Conservation (phyloP, 78 protist species). For the Bodo saltans region DNA sequence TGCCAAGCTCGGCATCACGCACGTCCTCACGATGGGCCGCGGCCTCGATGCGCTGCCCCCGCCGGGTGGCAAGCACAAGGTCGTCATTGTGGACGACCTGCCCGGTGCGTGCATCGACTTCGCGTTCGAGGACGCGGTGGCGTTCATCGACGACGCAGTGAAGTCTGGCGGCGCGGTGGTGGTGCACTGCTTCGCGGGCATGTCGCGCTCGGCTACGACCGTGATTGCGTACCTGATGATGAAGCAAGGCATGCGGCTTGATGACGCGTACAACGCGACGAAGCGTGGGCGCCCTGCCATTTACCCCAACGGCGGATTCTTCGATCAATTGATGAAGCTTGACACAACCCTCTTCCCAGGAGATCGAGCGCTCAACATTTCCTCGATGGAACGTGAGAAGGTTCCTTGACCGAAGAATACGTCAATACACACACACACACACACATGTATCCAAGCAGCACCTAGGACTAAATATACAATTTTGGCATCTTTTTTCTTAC, state of each 20-base stretch:
- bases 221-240: constrained; percentile 38
- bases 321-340: neutral
- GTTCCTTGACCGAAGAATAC: too few relatives aligned
- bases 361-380: neutral
- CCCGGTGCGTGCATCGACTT: neutral
- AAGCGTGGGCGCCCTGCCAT: too few relatives aligned
- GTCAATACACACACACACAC: too few relatives aligned
- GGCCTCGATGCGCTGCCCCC: neutral
- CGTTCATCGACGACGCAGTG: constrained; percentile 18
- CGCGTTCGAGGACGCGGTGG: constrained; percentile 13
- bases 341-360: neutral
- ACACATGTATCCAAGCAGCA: too few relatives aligned
- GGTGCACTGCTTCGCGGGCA: constrained; percentile 43
- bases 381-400: too few relatives aligned
- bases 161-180: neutral
- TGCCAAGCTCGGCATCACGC: neutral
- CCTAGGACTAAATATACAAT: too few relatives aligned
- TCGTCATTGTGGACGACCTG: constrained; percentile 9
- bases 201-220: constrained; percentile 31
- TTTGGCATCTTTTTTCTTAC: too few relatives aligned
- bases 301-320: constrained; percentile 16
- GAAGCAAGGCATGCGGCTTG: too few relatives aligned
- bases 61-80: neutral
- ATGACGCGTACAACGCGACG: too few relatives aligned
- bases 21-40: constrained; percentile 4